Percentiles rank a stretch among this genome's conserved stretches.
Conservation (phyloP, 805 yeast species). For the Nematodospora valgi region DNA sequence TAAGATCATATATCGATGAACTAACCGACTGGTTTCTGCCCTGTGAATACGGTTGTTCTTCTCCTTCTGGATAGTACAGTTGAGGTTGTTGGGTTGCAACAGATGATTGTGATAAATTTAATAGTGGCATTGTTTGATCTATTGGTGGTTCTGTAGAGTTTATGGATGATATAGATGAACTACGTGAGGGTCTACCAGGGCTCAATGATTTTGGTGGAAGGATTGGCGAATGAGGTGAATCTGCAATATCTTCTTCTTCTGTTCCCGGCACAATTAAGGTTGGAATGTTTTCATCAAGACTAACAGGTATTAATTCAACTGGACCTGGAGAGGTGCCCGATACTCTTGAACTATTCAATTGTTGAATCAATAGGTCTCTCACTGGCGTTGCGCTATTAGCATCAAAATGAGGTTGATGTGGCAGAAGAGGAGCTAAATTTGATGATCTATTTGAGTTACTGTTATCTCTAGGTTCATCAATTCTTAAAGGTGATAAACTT, state of each 20-base stretch:
- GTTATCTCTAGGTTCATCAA: constrained; percentile 12
- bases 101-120: constrained; percentile 24
- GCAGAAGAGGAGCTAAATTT: too few species aligned
- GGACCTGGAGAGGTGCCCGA: not conserved
- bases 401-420: too few species aligned
- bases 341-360: constrained; percentile 3
- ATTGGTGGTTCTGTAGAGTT: constrained; percentile 15
- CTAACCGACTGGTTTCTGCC: constrained; percentile 22
- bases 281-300: too few species aligned
- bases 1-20: constrained; percentile 20
- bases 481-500: constrained; percentile 22
- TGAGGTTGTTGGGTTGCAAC: constrained; percentile 8
- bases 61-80: too few species aligned
- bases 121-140: constrained; percentile 31
- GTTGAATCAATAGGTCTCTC: constrained; percentile 6
- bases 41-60: constrained; percentile 6
- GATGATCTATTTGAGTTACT: not conserved
- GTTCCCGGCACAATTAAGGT: not conserved
- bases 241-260: constrained; percentile 17
- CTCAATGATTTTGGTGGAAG: constrained; percentile 2
- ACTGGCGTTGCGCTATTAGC: constrained; percentile 1
- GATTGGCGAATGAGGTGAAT: constrained; percentile 14
- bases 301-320: not conserved
- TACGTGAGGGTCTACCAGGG: constrained; percentile 14
- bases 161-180: constrained; percentile 19